Evolutionary conservation across 176 grass and related monocot species (phyloP), one percentile per base, ranked within the genome.

Genomic region (Musa troglodytarum): DNA sequence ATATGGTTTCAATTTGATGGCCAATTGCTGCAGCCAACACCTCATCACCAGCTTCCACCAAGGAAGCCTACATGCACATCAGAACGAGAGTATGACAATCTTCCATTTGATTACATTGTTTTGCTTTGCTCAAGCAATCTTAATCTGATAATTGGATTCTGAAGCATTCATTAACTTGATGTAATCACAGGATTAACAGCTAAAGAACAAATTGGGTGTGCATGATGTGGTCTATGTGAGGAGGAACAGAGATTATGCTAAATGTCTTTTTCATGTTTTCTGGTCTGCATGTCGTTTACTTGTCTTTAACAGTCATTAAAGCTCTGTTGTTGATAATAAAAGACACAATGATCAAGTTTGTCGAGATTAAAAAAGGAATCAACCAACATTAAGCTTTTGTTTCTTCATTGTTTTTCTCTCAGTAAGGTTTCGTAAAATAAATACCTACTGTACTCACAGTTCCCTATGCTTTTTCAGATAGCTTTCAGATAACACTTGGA

Each of bases 31-130:
- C 78, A 86, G 85, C 65, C 67, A 16, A 87, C 81, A 14, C 77
- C 85, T 16, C 82, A 83, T 69, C 81, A 76, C 63, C 81, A 83
- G 68, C 80, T 86, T 21, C 85, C 85, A 2, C 80, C 80, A 24
- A 72, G 85, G 16, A 73, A 78, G 65, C 85, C 81, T 0, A 78
- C 68, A 15, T 87, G 81, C 77, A 83, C 77, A 21, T 74, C 72
- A 71, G 57, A 13, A 61, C 9, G 19, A 61, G 17, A 61, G 57
- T 21, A 61, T 1, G 57, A 61, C 14, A 19, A 61, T 61, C 57
- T 61, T 61, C 17, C 57, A 61, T 61, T 61, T 61, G 1, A 61
- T 20, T 1, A 59, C 4, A n/a, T 64, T 59, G 1, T n/a, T 64
- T 11, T 23, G 10, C 23, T 25, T 25, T 25, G 20, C 62, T 11